phyloP scores from a whole-genome alignment of 306 rosid species.

The Dalbergia cultrata region DNA sequence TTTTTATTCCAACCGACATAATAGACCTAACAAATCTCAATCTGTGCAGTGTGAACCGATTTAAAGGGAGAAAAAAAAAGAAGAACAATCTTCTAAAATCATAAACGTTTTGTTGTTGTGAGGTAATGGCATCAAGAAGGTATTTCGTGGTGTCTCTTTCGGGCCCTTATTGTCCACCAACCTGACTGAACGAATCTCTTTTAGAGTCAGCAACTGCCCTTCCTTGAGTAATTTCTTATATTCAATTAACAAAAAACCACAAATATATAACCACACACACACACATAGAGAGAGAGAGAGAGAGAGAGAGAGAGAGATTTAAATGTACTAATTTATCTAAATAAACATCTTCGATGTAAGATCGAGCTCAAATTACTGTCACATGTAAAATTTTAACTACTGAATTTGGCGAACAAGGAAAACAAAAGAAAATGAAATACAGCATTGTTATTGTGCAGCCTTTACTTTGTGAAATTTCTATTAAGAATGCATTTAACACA shows the following conservation, averaged over 20 bases:
- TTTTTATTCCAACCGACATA: slow-evolving; percentile 14
- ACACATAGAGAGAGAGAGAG: too few species aligned
- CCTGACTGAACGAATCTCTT: slow-evolving; percentile 19
- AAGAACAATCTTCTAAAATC: neutral
- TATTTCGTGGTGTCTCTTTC: slow-evolving; percentile 12
- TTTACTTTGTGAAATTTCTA: neutral
- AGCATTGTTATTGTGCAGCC: neutral
- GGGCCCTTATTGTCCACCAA: slow-evolving; percentile 38
- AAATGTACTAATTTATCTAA: too few species aligned
- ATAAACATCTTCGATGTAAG: neutral
- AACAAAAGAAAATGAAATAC: neutral
- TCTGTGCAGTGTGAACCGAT: neutral
- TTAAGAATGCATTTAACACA: neutral
- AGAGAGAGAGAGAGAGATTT: too few species aligned
- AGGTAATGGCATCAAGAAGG: slow-evolving; percentile 8
- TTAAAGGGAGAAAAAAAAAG: neutral
- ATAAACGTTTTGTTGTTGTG: neutral
- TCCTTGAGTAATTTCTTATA: neutral
- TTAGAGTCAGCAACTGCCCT: slow-evolving; percentile 22
- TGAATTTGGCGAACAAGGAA: neutral
- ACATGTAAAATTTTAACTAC: neutral
- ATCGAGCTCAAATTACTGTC: slow-evolving; percentile 11
- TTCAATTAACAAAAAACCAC: neutral
- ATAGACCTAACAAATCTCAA: neutral
- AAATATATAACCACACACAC: too few species aligned